Percentiles rank a stretch among this genome's conserved stretches.
Conservation (phyloP, 768 basidiomycete genomes). For the Galerina marginata region DNA sequence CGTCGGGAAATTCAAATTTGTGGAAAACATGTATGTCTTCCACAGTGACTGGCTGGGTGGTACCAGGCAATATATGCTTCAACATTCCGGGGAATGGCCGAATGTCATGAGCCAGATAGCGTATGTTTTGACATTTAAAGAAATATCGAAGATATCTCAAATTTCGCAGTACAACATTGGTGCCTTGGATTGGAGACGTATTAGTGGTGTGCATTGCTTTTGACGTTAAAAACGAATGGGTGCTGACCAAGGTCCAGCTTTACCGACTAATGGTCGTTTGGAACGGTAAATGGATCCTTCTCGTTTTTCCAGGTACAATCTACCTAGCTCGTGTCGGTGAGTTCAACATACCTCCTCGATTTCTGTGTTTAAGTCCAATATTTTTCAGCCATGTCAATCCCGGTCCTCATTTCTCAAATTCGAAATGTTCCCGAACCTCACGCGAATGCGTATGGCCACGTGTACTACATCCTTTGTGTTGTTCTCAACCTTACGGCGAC, state of each 20-base stretch:
- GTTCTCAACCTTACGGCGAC: constrained; percentile 38
- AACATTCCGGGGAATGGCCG: constrained; percentile 25
- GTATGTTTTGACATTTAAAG: constrained; percentile 24
- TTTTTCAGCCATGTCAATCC: constrained; percentile 37
- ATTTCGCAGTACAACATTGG: constrained; percentile 29
- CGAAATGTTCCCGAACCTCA: constrained; percentile 11
- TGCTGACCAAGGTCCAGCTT: constrained; percentile 23
- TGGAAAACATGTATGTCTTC: constrained; percentile 36
- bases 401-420: constrained; percentile 34
- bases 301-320: constrained; percentile 31
- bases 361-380: neutral
- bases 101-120: constrained; percentile 38
- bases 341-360: neutral
- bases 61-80: constrained; percentile 19
- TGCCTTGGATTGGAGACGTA: constrained; percentile 42
- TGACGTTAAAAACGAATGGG: neutral
- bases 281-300: constrained; percentile 35
- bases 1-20: constrained; percentile 35
- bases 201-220: constrained; percentile 34
- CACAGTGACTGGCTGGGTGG: constrained; percentile 21
- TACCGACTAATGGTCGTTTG: constrained; percentile 42
- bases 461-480: constrained; percentile 35
- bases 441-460: constrained; percentile 21
- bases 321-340: constrained; percentile 41
- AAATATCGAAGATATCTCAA: neutral